These are phyloP conservation scores for Candida ponderosae DNA, from an alignment of 805 yeast species.

Conservation along the genomic window DNA sequence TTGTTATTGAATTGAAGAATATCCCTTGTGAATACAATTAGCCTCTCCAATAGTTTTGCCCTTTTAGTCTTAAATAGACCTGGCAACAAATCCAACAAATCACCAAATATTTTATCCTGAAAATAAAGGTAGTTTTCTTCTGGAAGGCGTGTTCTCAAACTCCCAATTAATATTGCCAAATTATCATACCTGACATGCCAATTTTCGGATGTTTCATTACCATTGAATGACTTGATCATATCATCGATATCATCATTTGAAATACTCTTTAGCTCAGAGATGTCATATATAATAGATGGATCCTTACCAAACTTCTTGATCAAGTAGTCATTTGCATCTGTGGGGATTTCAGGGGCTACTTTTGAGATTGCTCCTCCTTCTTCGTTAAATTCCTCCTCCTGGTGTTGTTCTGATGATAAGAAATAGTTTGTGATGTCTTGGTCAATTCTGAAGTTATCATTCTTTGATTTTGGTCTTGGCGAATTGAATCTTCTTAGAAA, in stretches of 20 bases:
- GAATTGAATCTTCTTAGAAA: neutral
- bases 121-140: slow-evolving; percentile 5
- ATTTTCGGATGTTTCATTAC: slow-evolving; percentile 14
- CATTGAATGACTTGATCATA: slow-evolving; percentile 4
- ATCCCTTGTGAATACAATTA: slow-evolving; percentile 16
- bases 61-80: slow-evolving; percentile 8
- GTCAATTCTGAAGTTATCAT: neutral
- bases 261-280: slow-evolving; percentile 3
- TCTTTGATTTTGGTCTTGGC: neutral
- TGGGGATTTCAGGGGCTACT: neutral
- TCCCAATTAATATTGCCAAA: slow-evolving; percentile 15
- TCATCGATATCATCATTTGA: slow-evolving; percentile 5
- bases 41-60: slow-evolving; percentile 9
- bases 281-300: slow-evolving; percentile 6
- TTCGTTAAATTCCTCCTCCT: too few species aligned
- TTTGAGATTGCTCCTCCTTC: too few species aligned
- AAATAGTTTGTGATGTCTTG: neutral
- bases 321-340: slow-evolving; percentile 10
- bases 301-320: slow-evolving; percentile 12
- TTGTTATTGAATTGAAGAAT: slow-evolving; percentile 7
- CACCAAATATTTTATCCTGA: slow-evolving; percentile 9
- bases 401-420: neutral
- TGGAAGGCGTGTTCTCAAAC: slow-evolving; percentile 12
- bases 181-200: slow-evolving; percentile 10
- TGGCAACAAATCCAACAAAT: slow-evolving; percentile 7